Conservation (phyloP, 176 grass and related monocot species). For the Metroxylon sagu region DNA sequence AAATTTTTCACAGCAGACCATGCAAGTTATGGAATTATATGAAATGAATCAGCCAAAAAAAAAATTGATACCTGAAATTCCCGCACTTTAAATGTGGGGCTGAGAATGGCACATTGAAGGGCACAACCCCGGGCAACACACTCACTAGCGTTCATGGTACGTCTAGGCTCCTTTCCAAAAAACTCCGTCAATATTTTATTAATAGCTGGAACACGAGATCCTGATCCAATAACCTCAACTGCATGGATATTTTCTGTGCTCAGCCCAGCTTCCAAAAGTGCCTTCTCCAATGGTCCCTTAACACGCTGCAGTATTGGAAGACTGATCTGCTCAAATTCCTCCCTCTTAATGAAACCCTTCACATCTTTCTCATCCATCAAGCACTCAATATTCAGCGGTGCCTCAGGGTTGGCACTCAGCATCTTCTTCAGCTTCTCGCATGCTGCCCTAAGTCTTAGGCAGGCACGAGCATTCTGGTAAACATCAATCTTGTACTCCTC, state of each 20-base stretch:
- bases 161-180: conserved; percentile 66
- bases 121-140: conserved; percentile 76
- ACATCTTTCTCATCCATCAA: conserved; percentile 68
- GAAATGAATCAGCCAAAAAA: not conserved
- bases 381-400: conserved; percentile 54
- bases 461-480: conserved; percentile 47
- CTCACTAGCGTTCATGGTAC: conserved; percentile 95
- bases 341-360: conserved; percentile 55
- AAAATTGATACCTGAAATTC: conserved; percentile 63
- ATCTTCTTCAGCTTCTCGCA: conserved; percentile 75
- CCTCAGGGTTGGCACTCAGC: conserved; percentile 55
- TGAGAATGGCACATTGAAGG: conserved; percentile 86
- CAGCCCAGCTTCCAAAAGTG: conserved; percentile 38
- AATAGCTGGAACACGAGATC: conserved; percentile 61
- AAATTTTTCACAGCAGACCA: too few species aligned
- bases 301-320: conserved; percentile 42
- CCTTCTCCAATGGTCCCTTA: conserved; percentile 50
- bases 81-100: conserved; percentile 91
- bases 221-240: conserved; percentile 66
- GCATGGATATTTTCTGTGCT: conserved; percentile 25
- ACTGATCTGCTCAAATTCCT: conserved; percentile 65
- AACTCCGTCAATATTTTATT: conserved; percentile 64
- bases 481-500: conserved; percentile 67
- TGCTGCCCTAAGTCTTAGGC: conserved; percentile 35
- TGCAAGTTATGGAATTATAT: too few species aligned